Base-by-base conservation (phyloP, 768 basidiomycete genomes). In the Suillus alpinus region DNA sequence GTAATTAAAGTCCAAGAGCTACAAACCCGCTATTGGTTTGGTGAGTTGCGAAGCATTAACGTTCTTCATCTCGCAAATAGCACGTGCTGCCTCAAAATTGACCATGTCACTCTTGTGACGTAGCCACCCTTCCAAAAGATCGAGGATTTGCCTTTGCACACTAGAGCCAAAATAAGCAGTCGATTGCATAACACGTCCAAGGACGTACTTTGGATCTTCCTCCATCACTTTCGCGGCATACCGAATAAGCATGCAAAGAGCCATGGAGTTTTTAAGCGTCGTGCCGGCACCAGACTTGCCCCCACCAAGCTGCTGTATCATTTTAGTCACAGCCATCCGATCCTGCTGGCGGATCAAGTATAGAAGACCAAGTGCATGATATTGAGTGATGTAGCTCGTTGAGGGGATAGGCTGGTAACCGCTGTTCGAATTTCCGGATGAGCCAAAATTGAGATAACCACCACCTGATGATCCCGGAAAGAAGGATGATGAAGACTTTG, bases 101-200 rank as follows among this genome's bases (percentile, higher is more conserved):
- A 99, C 97, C 96, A 98, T 99, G 73, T 99, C 97, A 67, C 94
- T 97, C 81, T 99, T 99, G 77, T 99, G 97, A 61, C 95, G 87
- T 62, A 98, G 79, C 88, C 95, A 95, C 37, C 91, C 89, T 71
- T 98, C 97, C 40, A 98, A 81, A 46, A 97, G 83, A 65, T 98
- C 97, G 57, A 94, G 80, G 84, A 98, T 96, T 68, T 92, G 94
- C 63, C 84, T 87, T 74, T 96, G 94, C 29, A 95, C 80, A 70
- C 96, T 99, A 66, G 1, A 31, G 20, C 10, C 26, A 40, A n/a
- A 18, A 55, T 39, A 29, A 55, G 41, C 34, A 37, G 68, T 59
- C 34, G 16, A 66, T 12, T 31, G 16, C 8, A 46, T 59, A 12
- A 14, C 10, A 4, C n/a, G 8, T 61, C 10, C 13, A 60, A 52